These are phyloP conservation scores for Fraxinus baroniana DNA, from an alignment of 305 asterid genomes.

Conservation along the genomic window DNA sequence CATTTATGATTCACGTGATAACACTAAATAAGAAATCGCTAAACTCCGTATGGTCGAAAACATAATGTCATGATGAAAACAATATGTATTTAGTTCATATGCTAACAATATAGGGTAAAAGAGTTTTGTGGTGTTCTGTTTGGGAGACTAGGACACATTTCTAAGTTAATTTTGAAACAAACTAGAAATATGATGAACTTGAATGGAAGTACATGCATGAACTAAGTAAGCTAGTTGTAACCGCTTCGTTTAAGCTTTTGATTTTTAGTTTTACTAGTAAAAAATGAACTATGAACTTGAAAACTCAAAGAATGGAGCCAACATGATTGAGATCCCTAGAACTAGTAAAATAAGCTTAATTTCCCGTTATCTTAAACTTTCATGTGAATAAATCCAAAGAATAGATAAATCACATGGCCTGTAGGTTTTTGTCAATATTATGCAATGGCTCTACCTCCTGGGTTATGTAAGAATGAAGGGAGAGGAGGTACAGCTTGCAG, in stretches of 20 bases:
- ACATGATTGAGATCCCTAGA: background rate
- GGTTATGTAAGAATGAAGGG: background rate
- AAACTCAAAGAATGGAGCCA: constrained; percentile 2
- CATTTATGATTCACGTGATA: background rate
- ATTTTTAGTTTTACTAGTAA: background rate
- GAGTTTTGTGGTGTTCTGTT: background rate
- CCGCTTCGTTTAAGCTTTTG: background rate
- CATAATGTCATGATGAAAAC: background rate
- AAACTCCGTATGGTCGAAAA: background rate
- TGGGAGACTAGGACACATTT: background rate
- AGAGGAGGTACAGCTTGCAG: background rate
- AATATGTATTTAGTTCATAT: background rate
- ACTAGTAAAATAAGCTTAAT: background rate
- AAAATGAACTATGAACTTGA: constrained; percentile 4
- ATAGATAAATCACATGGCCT: background rate
- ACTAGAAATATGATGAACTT: background rate
- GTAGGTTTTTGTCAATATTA: background rate
- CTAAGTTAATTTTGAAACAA: background rate
- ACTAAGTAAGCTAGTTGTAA: background rate
- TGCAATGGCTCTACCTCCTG: background rate
- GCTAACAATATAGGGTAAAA: background rate
- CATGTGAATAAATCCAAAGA: background rate
- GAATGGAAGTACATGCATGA: background rate
- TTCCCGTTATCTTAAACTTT: background rate
- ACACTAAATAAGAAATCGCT: background rate